Base-by-base conservation (phyloP, 192 early-diverging fungal species). In the Obelidium mucronatum region DNA sequence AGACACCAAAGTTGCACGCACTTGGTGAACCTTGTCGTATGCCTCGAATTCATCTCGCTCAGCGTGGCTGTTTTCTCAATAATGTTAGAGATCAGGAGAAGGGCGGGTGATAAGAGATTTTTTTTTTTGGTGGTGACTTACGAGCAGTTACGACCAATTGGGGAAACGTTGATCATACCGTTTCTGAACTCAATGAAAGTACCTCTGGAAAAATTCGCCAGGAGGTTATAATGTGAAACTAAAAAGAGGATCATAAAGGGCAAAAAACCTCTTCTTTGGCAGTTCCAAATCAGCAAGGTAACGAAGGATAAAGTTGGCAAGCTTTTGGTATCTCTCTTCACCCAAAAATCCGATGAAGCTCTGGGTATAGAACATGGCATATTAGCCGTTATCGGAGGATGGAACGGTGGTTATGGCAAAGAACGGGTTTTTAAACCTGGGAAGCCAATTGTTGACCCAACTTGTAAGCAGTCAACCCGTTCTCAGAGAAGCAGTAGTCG, bases 101-200 rank as follows among this genome's bases (percentile, higher is more conserved):
- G 59, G 34, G 28, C 17, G 22, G 6, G 4, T 36, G 30, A n/a
- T 28, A 51, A 51, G 48, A 22, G 48, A 22, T 8, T 51, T 8
- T 51, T 51, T n/a, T n/a, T n/a, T n/a, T 11, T 6, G 17, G 22
- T 22, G n/a, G 17, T 44, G 30, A 77, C 82, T n/a, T 82, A 92
- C 84, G 81, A 84, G 91, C 95, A 97, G 86, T 96, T 96, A 72
- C 97, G 93, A 63, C 96, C 97, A 62, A 98, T 94, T 54, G 96
- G 96, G 36, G 96, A 97, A 31, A 98, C 89, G 85, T 99, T 99
- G 85, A 99, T 92, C 96, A 99, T 98, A 68, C 97, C 97, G 80
- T 94, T 94, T 76, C 97, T 93, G 91, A 99, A 99, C 85, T 99
- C 97, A 79, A 99, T 77, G 82, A 98, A 98, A 0, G 96, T 98